Conservation (phyloP, 176 grass and related monocot species). For the Triticum urartu region DNA sequence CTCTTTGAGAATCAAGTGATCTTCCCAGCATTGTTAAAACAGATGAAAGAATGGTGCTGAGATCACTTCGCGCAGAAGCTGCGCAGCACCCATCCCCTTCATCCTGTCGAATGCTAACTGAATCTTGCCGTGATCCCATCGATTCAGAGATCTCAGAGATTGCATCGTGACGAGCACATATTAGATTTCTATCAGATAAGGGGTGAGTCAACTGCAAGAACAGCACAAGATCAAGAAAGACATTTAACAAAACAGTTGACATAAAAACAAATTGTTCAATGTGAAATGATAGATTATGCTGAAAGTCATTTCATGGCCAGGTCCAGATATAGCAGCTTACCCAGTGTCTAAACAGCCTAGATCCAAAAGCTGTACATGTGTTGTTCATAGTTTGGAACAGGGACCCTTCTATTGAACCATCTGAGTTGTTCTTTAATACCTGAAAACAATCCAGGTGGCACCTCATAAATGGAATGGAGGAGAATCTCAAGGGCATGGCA, state of each 20-base stretch:
- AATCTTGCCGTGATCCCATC: conserved; percentile 54
- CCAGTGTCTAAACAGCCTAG: conserved; percentile 87
- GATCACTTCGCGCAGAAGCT: conserved; percentile 45
- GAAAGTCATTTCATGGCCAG: conserved; percentile 8
- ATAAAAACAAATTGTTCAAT: neutral
- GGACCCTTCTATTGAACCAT: conserved; percentile 83
- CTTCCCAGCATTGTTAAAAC: conserved; percentile 71
- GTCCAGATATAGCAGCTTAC: conserved; percentile 40
- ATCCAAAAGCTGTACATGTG: conserved; percentile 86
- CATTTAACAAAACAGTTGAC: neutral
- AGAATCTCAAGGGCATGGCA: conserved; percentile 7
- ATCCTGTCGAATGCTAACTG: conserved; percentile 30
- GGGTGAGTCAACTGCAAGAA: conserved; percentile 78
- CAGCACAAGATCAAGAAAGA: conserved; percentile 22
- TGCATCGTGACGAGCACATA: conserved; percentile 83
- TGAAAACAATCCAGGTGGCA: conserved; percentile 44
- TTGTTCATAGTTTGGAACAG: conserved; percentile 88
- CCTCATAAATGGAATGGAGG: conserved; percentile 14
- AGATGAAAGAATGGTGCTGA: conserved; percentile 67
- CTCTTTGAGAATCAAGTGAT: conserved; percentile 85
- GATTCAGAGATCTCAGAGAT: conserved; percentile 85
- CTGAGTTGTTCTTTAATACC: conserved; percentile 81
- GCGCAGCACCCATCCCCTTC: conserved; percentile 13
- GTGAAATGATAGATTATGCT: neutral
- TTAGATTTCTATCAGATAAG: conserved; percentile 70